Conservation (phyloP, 1,284 basidiomycete genomes). For the Porodaedalea pini region DNA sequence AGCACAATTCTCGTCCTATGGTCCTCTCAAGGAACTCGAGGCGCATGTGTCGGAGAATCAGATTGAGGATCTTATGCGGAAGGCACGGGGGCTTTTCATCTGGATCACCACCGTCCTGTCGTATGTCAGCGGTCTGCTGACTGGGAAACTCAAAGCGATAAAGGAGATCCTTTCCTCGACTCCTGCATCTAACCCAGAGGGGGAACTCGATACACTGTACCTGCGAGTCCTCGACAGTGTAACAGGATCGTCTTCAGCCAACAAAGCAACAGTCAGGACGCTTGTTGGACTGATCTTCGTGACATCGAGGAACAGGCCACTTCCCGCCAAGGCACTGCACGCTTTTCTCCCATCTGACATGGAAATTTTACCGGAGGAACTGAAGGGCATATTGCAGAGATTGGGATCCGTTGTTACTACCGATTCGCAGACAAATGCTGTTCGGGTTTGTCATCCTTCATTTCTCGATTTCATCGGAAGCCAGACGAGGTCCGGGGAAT, state of each 20-base stretch:
- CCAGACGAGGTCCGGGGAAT: constrained; percentile 5
- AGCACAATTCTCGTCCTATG: too few species aligned
- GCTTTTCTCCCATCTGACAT: neutral
- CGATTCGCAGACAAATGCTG: too few species aligned
- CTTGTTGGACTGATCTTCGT: neutral
- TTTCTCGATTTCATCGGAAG: constrained; percentile 17
- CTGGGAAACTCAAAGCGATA: neutral
- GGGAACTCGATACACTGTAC: neutral
- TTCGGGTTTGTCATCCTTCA: neutral
- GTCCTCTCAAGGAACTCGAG: too few species aligned
- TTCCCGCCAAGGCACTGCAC: neutral
- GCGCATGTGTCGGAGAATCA: too few species aligned
- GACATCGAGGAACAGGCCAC: neutral
- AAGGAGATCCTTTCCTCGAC: neutral
- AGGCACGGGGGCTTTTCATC: constrained; percentile 29
- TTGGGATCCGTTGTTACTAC: too few species aligned
- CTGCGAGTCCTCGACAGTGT: neutral
- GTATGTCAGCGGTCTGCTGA: neutral
- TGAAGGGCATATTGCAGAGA: too few species aligned
- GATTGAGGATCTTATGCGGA: constrained; percentile 22
- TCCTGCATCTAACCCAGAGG: neutral
- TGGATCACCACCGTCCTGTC: constrained; percentile 27
- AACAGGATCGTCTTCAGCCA: neutral
- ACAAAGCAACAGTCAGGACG: neutral
- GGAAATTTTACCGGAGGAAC: too few species aligned